Conservation (phyloP, 305 asterid genomes). For the Coffea humblotiana region DNA sequence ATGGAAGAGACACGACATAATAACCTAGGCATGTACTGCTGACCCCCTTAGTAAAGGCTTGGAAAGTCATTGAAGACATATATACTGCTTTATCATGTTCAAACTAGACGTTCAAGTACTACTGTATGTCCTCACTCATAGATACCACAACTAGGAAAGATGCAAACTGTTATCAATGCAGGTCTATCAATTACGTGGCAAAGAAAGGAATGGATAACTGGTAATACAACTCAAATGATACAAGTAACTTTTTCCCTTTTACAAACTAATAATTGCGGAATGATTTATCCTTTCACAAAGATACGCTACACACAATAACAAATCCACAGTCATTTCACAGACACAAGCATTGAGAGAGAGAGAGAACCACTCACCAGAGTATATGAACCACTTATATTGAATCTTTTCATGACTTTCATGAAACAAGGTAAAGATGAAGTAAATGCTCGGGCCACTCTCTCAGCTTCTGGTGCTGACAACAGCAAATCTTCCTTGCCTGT, state of each 20-base stretch:
- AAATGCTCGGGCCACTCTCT: slow-evolving; percentile 65
- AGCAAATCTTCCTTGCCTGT: slow-evolving; percentile 43
- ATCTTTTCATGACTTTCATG: slow-evolving; percentile 79
- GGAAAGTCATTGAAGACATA: not conserved
- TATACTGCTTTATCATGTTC: not conserved
- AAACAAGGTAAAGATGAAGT: slow-evolving; percentile 73
- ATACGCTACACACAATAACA: not conserved
- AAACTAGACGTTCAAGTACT: not conserved
- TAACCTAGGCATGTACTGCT: not conserved
- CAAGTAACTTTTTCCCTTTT: not conserved
- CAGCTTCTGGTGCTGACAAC: slow-evolving; percentile 79
- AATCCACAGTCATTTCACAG: not conserved
- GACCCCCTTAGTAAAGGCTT: not conserved
- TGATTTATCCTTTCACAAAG: not conserved
- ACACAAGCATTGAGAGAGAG: not conserved
- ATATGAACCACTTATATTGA: slow-evolving; percentile 90
- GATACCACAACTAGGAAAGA: not conserved
- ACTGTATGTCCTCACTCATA: slow-evolving; percentile 2
- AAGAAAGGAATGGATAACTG: not conserved
- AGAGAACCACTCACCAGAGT: slow-evolving; percentile 62
- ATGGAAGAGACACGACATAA: not conserved
- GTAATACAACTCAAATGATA: not conserved
- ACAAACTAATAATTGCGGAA: not conserved
- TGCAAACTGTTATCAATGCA: not conserved
- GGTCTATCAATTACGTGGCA: not conserved